Base-by-base conservation (phyloP, 2,329 filamentous ascomycete genomes). In the Bisporella sp. region DNA sequence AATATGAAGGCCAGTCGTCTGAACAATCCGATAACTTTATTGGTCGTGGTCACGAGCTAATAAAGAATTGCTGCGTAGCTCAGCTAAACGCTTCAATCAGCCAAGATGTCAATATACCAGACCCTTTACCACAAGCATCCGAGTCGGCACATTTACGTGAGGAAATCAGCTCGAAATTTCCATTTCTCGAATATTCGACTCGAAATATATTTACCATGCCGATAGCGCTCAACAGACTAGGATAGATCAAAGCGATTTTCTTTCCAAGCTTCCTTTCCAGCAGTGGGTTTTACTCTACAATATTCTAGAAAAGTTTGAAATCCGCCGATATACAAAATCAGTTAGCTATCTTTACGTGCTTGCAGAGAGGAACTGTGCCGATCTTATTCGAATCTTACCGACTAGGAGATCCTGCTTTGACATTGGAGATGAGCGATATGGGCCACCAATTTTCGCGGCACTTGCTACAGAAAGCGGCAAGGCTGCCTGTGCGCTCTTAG, bases 371-470 rank as follows among this genome's bases (percentile, higher is more conserved):
- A 39, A 39, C 35, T 39, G 9, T 9, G 35, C 35, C 35, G 13
- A 39, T 13, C 35, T 39, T 39, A 39, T 39, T 39, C 35, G 35
- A 39, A 39, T 39, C 35, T 39, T 11, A 11, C 35, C 35, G 9
- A 9, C 9, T 11, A 39, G 35, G 13, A 13, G 13, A 39, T 39
- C 35, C 35, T 39, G 35, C 3, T 39, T 39, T 39, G 13, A 39
- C 35, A 3, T 39, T 39, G 35, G 13, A 13, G 3, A 9, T 39
- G 35, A 39, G 35, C 35, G 35, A 9, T 39, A 39, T 45, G 51
- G 55, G 1, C 57, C 58, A 31, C 64, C 68, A 12, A 12, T 71
- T 1, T 64, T 69, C 45, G 66, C 67, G 2, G 66, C 68, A 0
- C 40, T 66, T 37, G 63, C 62, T 42, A 59, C 56, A 5, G 56